Base-by-base conservation (phyloP, 2,329 filamentous ascomycete species). In the Diaporthe sp. region DNA sequence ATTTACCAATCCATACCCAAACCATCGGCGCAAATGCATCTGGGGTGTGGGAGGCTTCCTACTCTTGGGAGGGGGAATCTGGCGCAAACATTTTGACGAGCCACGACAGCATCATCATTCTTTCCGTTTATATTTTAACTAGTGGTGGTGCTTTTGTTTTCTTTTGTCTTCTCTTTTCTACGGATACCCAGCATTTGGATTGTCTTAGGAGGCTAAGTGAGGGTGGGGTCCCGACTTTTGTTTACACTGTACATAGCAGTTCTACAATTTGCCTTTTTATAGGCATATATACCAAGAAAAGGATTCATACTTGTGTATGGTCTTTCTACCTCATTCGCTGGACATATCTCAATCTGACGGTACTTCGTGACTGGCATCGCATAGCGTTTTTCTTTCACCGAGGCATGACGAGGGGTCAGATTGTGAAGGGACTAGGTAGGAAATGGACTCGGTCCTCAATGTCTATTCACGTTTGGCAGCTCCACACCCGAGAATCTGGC, bases 41-140 rank as follows among this genome's bases (percentile, higher is more conserved):
- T 25, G 58, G 71, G 37, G 51, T 34, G 49, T 25, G 75, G 76
- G 65, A 72, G 75, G 67, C 74, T 77, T 80, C 72, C 73, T 78
- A 77, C 74, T 77, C 77, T 77, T 75, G 59, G 53, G 44, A 61
- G n/a, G 19, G 44, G 68, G 58, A 65, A 74, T 71, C 77, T 70
- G 71, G 74, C 62, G 74, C 73, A 77, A 73, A 76, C 28, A 22
- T 55, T 68, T 77, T 77, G 78, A 78, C 78, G 72, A 78, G 76
- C 74, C 77, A 80, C 72, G 77, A 78, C 74, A 79, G 77, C 78
- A 78, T 77, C 78, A 78, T 51, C 78, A 78, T 53, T 77, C 78
- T 76, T 55, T 70, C 57, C 67, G 58, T 65, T 74, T 74, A 77
- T 73, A 78, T 77, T 78, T 68, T 77, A 79, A 73, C 53, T 72